Evolutionary conservation across 23 red algal species (phyloP), one percentile per base, ranked within the genome.

Genomic region (Pyropia yezoensis): DNA sequence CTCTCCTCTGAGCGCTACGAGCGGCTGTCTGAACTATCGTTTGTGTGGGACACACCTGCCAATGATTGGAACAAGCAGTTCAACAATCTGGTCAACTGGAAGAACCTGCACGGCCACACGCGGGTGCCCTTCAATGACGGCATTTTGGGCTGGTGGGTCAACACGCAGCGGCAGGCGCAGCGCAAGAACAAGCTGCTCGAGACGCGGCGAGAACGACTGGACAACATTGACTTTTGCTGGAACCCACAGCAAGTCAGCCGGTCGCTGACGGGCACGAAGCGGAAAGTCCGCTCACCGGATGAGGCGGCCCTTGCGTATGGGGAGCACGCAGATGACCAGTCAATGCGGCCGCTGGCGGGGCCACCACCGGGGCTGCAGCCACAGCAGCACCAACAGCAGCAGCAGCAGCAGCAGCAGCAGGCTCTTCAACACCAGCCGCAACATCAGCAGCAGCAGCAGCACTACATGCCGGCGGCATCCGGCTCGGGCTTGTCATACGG

Each of bases 11-110:
- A 79, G 29, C 59, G 75, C 33, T 51, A 67, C 16, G 62, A 56
- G 13, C 63, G 66, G 63, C 63, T 79, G 49, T 54, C 66, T 29
- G 24, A 49, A 7, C 47, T 79, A 7, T 62, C 49, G 17, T 79
- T 79, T 52, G 63, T 79, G 47, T 79, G 75, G 75, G 66, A 79
- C 24, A 79, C 75, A 17, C 62, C 75, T 14, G 75, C 63, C 52
- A 64, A 62, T 11, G 75, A 79, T 53, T 79, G 75, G 75, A 67
- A 67, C 53, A 64, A 79, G 52, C 66, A 79, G 63, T 79, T 79
- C 34, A 52, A 66, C 59, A 67, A 65, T 15, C 75, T 79, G 12
- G 50, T 79, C 18, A 49, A 52, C 21, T 79, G 63, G 39, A 62
- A 64, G 24, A 21, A 59, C 25, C 18, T 28, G 0, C 25, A 79